phyloP scores from a whole-genome alignment of 495 filamentous ascomycete genomes.

The Cudoniella acicularis region DNA sequence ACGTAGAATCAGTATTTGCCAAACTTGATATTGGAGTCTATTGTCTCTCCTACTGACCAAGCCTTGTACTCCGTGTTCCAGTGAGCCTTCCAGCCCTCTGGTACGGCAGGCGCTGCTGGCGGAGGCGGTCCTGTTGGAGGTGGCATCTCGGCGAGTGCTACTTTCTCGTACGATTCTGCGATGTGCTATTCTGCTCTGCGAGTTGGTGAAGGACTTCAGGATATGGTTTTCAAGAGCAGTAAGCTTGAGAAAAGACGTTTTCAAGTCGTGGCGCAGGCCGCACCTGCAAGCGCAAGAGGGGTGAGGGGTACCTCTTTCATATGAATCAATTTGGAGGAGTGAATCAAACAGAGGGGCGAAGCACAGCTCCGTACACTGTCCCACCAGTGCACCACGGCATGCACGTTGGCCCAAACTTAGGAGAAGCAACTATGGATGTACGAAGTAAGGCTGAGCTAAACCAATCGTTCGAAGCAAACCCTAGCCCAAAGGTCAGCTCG shows the following conservation, averaged over 20 bases:
- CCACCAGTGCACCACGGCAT: no score
- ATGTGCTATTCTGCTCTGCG: neutral
- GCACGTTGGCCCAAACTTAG: no score
- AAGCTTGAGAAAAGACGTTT: neutral
- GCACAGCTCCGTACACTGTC: no score
- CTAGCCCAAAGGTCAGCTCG: neutral
- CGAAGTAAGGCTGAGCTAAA: no score
- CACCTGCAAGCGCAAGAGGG: neutral
- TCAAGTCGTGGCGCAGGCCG: neutral
- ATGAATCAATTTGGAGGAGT: neutral
- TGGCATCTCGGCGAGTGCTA: neutral
- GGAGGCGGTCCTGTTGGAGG: neutral
- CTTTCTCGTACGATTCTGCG: neutral
- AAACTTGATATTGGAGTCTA: neutral
- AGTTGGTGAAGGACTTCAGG: neutral
- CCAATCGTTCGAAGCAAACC: neutral
- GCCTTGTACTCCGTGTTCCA: slow-evolving; percentile 12
- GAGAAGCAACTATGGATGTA: neutral
- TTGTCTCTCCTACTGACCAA: slow-evolving; percentile 13
- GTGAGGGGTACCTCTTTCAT: neutral
- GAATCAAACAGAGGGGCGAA: no score
- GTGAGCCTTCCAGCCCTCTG: slow-evolving; percentile 15
- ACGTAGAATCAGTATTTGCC: neutral
- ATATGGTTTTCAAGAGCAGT: no score
- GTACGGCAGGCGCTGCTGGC: neutral